Conservation (phyloP, 1,284 basidiomycete species). For the Microbotryum silenes-acaulis region DNA sequence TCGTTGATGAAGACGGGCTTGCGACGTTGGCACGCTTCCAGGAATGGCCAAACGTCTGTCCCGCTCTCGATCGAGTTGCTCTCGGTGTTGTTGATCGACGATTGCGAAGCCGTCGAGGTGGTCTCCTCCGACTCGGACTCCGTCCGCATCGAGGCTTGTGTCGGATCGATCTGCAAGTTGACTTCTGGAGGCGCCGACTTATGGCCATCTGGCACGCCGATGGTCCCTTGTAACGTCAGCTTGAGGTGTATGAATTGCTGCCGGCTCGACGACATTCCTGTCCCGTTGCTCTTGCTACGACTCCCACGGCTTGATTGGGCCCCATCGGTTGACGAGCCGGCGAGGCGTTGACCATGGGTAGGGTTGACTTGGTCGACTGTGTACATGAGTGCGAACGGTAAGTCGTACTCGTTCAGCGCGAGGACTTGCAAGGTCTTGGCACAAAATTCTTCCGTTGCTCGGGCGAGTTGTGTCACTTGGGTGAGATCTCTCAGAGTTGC, state of each 20-base stretch:
- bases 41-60: conserved; percentile 21
- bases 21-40: conserved; percentile 22
- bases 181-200: conserved; percentile 23
- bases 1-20: conserved; percentile 24
- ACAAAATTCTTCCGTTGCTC: conserved; percentile 16
- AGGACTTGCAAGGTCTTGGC: conserved; percentile 11
- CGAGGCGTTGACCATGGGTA: conserved; percentile 13
- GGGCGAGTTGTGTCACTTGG: conserved; percentile 23
- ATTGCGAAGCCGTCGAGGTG: conserved; percentile 6
- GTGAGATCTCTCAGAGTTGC: conserved; percentile 30
- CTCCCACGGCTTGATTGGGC: no score
- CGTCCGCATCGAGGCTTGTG: conserved; percentile 5
- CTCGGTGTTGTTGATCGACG: conserved; percentile 10
- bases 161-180: conserved; percentile 14
- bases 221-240: conserved; percentile 1
- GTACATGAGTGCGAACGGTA: conserved; percentile 30
- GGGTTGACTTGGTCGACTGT: conserved; percentile 15
- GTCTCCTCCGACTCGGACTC: conserved; percentile 17
- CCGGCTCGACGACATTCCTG: no score
- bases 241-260: no score
- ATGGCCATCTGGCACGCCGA: conserved; percentile 21
- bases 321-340: background rate
- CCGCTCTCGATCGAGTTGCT: background rate
- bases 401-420: conserved; percentile 27
- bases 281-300: background rate